Evolutionary conservation across 495 filamentous ascomycete genomes (phyloP).

Genomic region (Penicillium bialowiezense): DNA sequence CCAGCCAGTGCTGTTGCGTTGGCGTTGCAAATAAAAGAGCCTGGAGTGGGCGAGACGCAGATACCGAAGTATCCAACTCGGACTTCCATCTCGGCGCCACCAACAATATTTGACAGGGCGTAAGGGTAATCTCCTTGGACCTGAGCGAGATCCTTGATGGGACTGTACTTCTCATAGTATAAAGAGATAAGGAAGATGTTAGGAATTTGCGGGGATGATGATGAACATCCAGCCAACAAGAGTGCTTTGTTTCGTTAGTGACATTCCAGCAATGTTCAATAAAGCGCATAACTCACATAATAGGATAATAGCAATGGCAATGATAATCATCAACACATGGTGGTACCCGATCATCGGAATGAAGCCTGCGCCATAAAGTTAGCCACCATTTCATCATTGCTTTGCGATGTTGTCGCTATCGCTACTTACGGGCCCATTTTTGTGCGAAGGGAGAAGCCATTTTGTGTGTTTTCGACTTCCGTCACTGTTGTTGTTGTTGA

Average conservation of each 20-base stretch:
- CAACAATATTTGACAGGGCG: constrained; percentile 65
- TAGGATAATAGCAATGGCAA: constrained; percentile 89
- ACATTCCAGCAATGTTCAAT: constrained; percentile 13
- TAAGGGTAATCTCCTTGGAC: constrained; percentile 77
- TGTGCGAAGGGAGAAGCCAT: constrained; percentile 30
- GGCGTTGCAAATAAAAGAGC: constrained; percentile 63
- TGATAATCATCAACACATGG: constrained; percentile 97
- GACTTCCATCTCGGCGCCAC: constrained; percentile 60
- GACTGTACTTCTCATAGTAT: constrained; percentile 64
- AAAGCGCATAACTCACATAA: constrained; percentile 66
- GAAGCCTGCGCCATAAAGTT: constrained; percentile 55
- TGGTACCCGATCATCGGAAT: constrained; percentile 97
- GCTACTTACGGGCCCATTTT: constrained; percentile 38
- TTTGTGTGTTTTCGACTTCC: constrained; percentile 15
- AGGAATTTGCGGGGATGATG: constrained; percentile 65
- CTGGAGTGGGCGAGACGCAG: constrained; percentile 61
- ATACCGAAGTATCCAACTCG: constrained; percentile 72
- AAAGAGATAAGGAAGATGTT: constrained; percentile 69
- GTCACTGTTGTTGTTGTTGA: constrained; percentile 17
- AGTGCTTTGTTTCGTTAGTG: constrained; percentile 47
- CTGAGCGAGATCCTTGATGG: constrained; percentile 66
- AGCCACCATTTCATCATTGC: constrained; percentile 5
- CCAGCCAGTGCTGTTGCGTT: constrained; percentile 64
- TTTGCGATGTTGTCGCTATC: neutral
- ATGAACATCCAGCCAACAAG: constrained; percentile 66